These are phyloP conservation scores for Colletotrichum sp. DNA, from an alignment of 2,329 filamentous ascomycete species.

Conservation along the genomic window DNA sequence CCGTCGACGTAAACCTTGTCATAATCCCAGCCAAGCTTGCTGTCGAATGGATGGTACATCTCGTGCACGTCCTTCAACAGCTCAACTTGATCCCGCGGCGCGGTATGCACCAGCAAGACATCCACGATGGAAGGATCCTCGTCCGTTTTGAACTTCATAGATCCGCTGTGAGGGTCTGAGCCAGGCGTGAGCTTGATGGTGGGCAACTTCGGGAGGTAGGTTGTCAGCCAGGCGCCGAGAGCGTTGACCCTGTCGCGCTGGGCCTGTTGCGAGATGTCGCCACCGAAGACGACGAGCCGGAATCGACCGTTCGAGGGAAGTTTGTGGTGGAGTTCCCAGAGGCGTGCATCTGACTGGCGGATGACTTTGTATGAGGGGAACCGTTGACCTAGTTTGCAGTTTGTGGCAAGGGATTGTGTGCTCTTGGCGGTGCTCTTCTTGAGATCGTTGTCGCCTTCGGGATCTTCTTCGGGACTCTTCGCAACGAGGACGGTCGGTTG, in stretches of 20 bases:
- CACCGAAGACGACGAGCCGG: slow-evolving; percentile 65
- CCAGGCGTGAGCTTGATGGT: slow-evolving; percentile 6
- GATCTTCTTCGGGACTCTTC: slow-evolving; percentile 46
- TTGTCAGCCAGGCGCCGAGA: slow-evolving; percentile 49
- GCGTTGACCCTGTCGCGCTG: slow-evolving; percentile 49
- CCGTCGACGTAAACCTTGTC: slow-evolving; percentile 62
- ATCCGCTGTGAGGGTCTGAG: slow-evolving; percentile 10
- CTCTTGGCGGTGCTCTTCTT: slow-evolving; percentile 37
- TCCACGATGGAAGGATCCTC: slow-evolving; percentile 46
- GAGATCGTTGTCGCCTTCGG: slow-evolving; percentile 37
- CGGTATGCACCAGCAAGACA: slow-evolving; percentile 64
- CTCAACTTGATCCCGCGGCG: slow-evolving; percentile 55
- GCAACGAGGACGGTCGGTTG: slow-evolving; percentile 59
- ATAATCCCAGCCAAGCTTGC: slow-evolving; percentile 57
- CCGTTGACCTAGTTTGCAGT: slow-evolving; percentile 59
- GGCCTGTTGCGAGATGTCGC: slow-evolving; percentile 51
- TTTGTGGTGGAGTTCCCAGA: slow-evolving; percentile 64
- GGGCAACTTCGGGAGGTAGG: slow-evolving; percentile 9
- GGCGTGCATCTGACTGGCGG: slow-evolving; percentile 58
- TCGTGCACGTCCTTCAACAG: slow-evolving; percentile 51
- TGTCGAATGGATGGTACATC: slow-evolving; percentile 22
- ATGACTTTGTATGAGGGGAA: slow-evolving; percentile 64
- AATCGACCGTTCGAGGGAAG: slow-evolving; percentile 63
- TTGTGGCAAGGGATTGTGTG: slow-evolving; percentile 47
- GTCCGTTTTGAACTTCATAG: slow-evolving; percentile 16